These are phyloP conservation scores for Talaromyces ruber DNA, from an alignment of 495 filamentous ascomycete genomes.

Conservation along the genomic window DNA sequence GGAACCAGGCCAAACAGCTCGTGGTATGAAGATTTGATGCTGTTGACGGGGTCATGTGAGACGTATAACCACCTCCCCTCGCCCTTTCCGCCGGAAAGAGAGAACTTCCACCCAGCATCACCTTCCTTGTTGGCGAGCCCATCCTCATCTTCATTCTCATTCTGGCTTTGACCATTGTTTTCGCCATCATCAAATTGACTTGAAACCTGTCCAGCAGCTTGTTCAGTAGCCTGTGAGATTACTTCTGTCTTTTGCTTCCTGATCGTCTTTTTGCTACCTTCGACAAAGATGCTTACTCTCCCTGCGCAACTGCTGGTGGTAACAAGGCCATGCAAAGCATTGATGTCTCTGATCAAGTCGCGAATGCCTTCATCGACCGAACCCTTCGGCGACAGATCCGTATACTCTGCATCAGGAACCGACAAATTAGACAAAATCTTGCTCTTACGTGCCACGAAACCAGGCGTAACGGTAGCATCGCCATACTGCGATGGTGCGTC, in stretches of 20 bases:
- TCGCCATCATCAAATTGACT: not conserved
- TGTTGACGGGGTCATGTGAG: slow-evolving; percentile 63
- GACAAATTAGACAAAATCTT: slow-evolving; percentile 58
- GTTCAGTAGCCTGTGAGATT: slow-evolving; percentile 4
- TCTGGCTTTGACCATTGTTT: not conserved
- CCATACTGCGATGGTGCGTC: not conserved
- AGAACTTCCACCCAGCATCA: slow-evolving; percentile 23
- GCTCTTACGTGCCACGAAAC: slow-evolving; percentile 52
- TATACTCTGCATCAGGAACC: slow-evolving; percentile 55
- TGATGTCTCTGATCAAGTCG: slow-evolving; percentile 68
- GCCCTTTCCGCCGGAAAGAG: slow-evolving; percentile 68
- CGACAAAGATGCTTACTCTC: slow-evolving; percentile 74
- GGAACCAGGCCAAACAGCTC: slow-evolving; percentile 25
- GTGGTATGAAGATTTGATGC: slow-evolving; percentile 13
- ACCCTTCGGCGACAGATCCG: slow-evolving; percentile 78
- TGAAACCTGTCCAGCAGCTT: not conserved
- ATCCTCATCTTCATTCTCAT: slow-evolving; percentile 4
- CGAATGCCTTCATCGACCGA: slow-evolving; percentile 68
- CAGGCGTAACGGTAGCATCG: slow-evolving; percentile 17
- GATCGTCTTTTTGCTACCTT: slow-evolving; percentile 51
- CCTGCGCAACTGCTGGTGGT: slow-evolving; percentile 92
- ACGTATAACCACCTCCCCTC: slow-evolving; percentile 82
- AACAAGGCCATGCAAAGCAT: slow-evolving; percentile 60
- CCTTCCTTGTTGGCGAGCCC: slow-evolving; percentile 6
- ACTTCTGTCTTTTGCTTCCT: not conserved